These are phyloP conservation scores for Tulasnella sp. DNA, from an alignment of 768 basidiomycete genomes.

Conservation along the genomic window DNA sequence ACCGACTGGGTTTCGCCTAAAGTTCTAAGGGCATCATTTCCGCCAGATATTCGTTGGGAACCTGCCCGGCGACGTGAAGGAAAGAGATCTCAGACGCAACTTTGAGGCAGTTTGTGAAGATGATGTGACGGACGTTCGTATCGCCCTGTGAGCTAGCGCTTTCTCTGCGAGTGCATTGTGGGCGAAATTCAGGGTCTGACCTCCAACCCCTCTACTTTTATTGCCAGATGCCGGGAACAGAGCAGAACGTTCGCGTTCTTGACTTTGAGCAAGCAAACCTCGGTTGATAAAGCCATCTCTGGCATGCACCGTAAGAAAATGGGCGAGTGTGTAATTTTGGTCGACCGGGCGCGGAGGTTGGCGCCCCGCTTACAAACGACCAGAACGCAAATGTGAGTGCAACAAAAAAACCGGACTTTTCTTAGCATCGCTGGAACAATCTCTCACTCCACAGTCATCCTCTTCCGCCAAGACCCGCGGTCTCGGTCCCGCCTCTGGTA, in stretches of 20 bases:
- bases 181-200: background rate
- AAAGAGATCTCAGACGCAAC: background rate
- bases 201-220: background rate
- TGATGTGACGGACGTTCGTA: background rate
- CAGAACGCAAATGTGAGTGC: background rate
- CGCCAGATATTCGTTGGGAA: conserved; percentile 3
- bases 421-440: background rate
- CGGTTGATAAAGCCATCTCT: background rate
- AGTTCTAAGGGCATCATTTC: background rate
- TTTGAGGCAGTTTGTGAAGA: background rate
- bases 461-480: background rate
- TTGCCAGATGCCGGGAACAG: background rate
- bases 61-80: background rate
- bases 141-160: background rate
- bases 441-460: background rate
- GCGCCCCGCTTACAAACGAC: background rate
- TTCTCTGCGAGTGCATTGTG: background rate
- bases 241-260: background rate
- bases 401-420: background rate
- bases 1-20: background rate
- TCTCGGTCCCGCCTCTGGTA: background rate
- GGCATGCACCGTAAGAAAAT: background rate
- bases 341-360: background rate
- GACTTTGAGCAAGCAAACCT: background rate
- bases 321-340: background rate